Evolutionary conservation across 768 basidiomycete species (phyloP), one percentile per base, ranked within the genome.

Genomic region (Lanmaoa pseudosensibilis): DNA sequence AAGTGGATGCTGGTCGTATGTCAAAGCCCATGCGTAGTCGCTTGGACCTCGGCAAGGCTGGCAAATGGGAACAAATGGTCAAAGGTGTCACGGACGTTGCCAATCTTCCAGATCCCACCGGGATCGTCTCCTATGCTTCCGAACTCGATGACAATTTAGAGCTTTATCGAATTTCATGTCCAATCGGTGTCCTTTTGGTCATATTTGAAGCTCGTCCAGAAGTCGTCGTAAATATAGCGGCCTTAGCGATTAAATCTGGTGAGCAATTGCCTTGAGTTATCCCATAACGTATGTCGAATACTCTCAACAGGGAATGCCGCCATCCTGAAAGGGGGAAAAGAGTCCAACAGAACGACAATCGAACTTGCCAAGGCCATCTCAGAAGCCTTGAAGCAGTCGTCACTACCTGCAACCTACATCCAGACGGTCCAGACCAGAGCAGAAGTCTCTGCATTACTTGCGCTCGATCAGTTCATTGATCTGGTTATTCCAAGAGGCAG

Each of bases 161-260:
- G 61, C 81, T 99, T 4, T 93, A 96, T 73, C 86, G 94, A 32
- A 90, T 98, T 1, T 91, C 96, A 0, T 98, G 96, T 67, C 95
- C 97, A 0, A 95, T 99, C 59, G 97, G 97, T 21, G 94, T 97
- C 1, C 77, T 99, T 13, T 80, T 99, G 49, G 92, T 98, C 59
- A 96, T 99, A 58, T 99, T 99, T 64, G 97, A 98, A 72, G 91
- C 96, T 4, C 82, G 96, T 30, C 97, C 97, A 1, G 97, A 99
- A 70, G 96, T 99, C 13, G 93, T 98, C 25, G 91, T 98, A 39
- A 98, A 98, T 70, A 98, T 99, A 60, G 92, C 97, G 6, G 84
- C 94, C 0, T 77, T 98, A 66, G 96, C 97, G 1, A 91, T 99
- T 69, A 99, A 98, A 73, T 97, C 94, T 32, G 96, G 96, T 92